Conservation (phyloP, 176 grass and related monocot genomes). For the Musa acuminata region DNA sequence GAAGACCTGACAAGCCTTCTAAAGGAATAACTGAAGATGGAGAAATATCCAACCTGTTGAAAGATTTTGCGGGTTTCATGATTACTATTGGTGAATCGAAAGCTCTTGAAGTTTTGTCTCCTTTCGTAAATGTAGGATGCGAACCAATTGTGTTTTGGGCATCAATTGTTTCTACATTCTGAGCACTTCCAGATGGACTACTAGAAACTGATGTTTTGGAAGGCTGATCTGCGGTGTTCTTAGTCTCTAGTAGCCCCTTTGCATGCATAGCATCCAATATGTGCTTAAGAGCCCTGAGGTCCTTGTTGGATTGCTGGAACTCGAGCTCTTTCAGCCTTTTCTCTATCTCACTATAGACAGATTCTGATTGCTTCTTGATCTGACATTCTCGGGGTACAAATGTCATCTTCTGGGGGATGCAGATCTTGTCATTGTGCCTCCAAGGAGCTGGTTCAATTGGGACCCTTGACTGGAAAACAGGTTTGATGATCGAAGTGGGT, state of each 20-base stretch:
- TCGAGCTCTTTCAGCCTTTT: constrained; percentile 77
- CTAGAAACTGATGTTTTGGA: constrained; percentile 31
- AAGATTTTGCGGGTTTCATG: constrained; percentile 79
- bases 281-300: constrained; percentile 77
- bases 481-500: constrained; percentile 36
- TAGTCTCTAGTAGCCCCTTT: constrained; percentile 68
- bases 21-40: constrained; percentile 36
- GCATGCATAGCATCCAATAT: constrained; percentile 85
- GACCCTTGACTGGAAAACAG: constrained; percentile 47
- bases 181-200: constrained; percentile 16
- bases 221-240: constrained; percentile 40
- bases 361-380: constrained; percentile 46
- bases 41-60: constrained; percentile 25
- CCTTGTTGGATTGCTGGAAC: constrained; percentile 76
- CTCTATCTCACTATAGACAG: constrained; percentile 86
- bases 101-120: constrained; percentile 25
- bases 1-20: constrained; percentile 33
- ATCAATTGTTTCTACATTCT: constrained; percentile 17
- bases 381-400: constrained; percentile 34
- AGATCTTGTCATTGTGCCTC: constrained; percentile 72
- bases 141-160: constrained; percentile 10
- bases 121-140: constrained; percentile 19
- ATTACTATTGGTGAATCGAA: constrained; percentile 87
- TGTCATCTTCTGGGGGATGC: constrained; percentile 46
- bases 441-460: constrained; percentile 67